Evolutionary conservation across 2,329 filamentous ascomycete species (phyloP), one percentile per base, ranked within the genome.

Genomic region (Graphiopsis chlorocephala): DNA sequence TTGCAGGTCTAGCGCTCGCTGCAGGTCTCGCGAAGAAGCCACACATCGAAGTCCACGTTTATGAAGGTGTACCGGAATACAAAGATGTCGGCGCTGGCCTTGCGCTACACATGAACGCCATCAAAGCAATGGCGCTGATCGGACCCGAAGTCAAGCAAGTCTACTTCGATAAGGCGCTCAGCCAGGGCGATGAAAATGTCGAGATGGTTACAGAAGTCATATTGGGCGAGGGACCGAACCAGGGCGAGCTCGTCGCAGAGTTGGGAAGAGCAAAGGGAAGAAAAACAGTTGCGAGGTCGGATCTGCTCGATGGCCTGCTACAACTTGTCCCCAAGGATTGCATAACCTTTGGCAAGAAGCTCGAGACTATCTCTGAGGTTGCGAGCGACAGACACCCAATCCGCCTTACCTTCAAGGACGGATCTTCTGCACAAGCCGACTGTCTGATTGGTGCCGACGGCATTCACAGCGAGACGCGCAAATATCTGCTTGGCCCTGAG

Each of bases 371-470:
- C 1, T 52, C 31, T 4, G 68, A 74, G 25, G 58, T 23, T n/a
- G 73, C 72, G 6, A 72, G 77, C 17, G 70, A 71, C 0, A 58
- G 72, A 48, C 69, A 76, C 15, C 61, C 65, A 1, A 72, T 78
- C 0, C 71, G 64, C 17, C 64, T 85, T 0, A 69, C 69, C 28
- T 86, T 86, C 68, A 73, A 77, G n/a, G 84, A 86, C 68, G 82
- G 81, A 6, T 79, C 77, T 0, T 75, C 71, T 2, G 75, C 75
- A 0, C 70, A 72, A 0, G 82, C 81, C 0, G 82, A 86, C 67
- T 71, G 85, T 47, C 69, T 85, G 26, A 77, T 86, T 17, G 84
- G 83, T 0, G 80, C 83, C 0, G 84, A 86, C 70, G 84, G 84
- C 45, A 81, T 86, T 55, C 81, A 82, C 68, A 84, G 82, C 23